phyloP scores from a whole-genome alignment of 441 rosid genomes.

The Francoa sonchifolia region DNA sequence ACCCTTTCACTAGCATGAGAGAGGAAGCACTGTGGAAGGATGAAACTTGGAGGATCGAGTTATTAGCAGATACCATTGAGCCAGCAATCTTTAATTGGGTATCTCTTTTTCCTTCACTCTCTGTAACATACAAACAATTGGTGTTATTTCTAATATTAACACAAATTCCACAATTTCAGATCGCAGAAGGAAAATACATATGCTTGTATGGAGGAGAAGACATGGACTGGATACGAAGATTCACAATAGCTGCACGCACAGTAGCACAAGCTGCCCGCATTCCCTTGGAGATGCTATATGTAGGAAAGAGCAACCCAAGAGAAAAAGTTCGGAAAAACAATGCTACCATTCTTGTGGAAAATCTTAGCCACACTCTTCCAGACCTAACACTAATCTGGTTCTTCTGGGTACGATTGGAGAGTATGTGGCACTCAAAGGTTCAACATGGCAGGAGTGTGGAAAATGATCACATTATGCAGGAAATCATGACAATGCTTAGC shows the following conservation, averaged over 20 bases:
- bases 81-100: constrained; percentile 21
- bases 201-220: constrained; percentile 42
- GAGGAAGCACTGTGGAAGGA: constrained; percentile 39
- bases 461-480: constrained; percentile 25
- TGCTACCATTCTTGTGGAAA: constrained; percentile 11
- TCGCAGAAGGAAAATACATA: constrained; percentile 15
- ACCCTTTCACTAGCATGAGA: constrained; percentile 24
- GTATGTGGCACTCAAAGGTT: constrained; percentile 35
- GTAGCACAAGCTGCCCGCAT: constrained; percentile 18
- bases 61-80: constrained; percentile 25
- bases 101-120: background rate
- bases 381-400: constrained; percentile 22
- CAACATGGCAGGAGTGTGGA: constrained; percentile 19
- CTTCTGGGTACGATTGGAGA: constrained; percentile 37
- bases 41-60: constrained; percentile 27
- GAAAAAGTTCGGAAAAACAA: constrained; percentile 20
- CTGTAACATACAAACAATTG: no score
- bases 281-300: constrained; percentile 25
- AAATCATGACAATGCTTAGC: constrained; percentile 25
- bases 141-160: no score
- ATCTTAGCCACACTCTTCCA: constrained; percentile 19
- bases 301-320: constrained; percentile 29
- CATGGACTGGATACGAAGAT: constrained; percentile 26
- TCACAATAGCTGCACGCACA: constrained; percentile 8
- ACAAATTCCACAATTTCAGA: background rate